These are phyloP conservation scores for Corynespora cassiicola DNA, from an alignment of 2,329 filamentous ascomycete genomes.

Conservation along the genomic window DNA sequence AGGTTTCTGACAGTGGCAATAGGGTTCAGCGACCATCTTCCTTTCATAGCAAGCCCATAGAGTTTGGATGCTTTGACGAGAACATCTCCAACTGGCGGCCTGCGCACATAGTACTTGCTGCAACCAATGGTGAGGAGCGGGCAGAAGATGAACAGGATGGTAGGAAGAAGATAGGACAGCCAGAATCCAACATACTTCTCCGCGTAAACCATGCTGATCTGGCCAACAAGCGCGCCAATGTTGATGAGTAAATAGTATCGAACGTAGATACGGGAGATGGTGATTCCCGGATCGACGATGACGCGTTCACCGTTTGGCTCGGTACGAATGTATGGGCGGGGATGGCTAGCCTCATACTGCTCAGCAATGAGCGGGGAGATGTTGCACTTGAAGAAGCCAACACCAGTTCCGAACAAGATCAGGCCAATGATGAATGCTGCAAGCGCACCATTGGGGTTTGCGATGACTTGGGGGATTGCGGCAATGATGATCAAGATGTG, in stretches of 20 bases:
- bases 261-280: slow-evolving; percentile 69
- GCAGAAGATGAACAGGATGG: slow-evolving; percentile 65
- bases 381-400: slow-evolving; percentile 50
- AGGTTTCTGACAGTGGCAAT: slow-evolving; percentile 56
- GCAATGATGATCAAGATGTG: slow-evolving; percentile 61
- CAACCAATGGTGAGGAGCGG: slow-evolving; percentile 60
- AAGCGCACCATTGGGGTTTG: slow-evolving; percentile 46
- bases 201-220: slow-evolving; percentile 73
- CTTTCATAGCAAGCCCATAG: slow-evolving; percentile 65
- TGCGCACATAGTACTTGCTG: slow-evolving; percentile 38
- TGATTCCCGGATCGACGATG: slow-evolving; percentile 71
- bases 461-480: slow-evolving; percentile 54
- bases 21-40: slow-evolving; percentile 65
- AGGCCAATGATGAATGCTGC: slow-evolving; percentile 58
- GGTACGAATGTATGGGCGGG: slow-evolving; percentile 57
- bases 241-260: slow-evolving; percentile 78
- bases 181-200: slow-evolving; percentile 79
- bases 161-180: slow-evolving; percentile 72
- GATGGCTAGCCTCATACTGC: slow-evolving; percentile 65
- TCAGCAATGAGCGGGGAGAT: slow-evolving; percentile 71
- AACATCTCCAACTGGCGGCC: slow-evolving; percentile 73
- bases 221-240: slow-evolving; percentile 66
- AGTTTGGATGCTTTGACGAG: slow-evolving; percentile 70
- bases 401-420: slow-evolving; percentile 49
- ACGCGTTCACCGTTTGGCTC: slow-evolving; percentile 65